Evolutionary conservation across 768 basidiomycete genomes (phyloP).

Genomic region (Agaricus subrufescens): DNA sequence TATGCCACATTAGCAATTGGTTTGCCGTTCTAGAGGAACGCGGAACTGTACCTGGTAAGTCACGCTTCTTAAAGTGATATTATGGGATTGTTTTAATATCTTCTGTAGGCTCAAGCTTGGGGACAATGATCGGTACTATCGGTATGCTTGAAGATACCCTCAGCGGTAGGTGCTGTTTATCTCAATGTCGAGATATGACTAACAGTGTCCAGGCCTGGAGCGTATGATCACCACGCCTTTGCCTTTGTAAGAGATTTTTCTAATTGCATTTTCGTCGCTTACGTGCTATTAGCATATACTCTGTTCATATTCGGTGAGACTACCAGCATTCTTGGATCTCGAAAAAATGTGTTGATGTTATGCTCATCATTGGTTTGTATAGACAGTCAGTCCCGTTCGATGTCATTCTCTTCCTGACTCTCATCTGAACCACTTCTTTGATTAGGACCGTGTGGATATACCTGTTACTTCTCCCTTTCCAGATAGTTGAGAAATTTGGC

Average conservation of each 20-base stretch:
- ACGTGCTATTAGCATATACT: conserved; percentile 42
- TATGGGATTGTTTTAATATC: neutral
- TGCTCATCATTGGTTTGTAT: neutral
- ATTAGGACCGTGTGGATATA: conserved; percentile 64
- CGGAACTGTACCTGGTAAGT: conserved; percentile 48
- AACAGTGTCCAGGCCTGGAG: conserved; percentile 40
- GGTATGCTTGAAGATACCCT: conserved; percentile 52
- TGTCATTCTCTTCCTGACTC: neutral
- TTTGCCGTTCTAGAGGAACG: conserved; percentile 53
- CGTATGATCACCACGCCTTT: conserved; percentile 59
- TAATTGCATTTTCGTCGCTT: neutral
- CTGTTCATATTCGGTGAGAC: conserved; percentile 53
- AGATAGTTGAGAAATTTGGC: conserved; percentile 55
- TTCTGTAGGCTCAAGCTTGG: conserved; percentile 41
- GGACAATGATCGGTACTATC: conserved; percentile 42
- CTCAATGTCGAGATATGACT: neutral
- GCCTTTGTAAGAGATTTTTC: conserved; percentile 46
- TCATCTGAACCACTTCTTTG: neutral
- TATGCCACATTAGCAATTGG: conserved; percentile 56
- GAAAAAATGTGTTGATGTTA: neutral
- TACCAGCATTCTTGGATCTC: neutral
- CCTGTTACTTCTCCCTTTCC: conserved; percentile 75
- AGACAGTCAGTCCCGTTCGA: conserved; percentile 27
- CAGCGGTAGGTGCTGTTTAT: conserved; percentile 28
- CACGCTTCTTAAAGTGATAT: conserved; percentile 8